Base-by-base conservation (phyloP, 768 basidiomycete species). In the Rhodotorula toruloides region DNA sequence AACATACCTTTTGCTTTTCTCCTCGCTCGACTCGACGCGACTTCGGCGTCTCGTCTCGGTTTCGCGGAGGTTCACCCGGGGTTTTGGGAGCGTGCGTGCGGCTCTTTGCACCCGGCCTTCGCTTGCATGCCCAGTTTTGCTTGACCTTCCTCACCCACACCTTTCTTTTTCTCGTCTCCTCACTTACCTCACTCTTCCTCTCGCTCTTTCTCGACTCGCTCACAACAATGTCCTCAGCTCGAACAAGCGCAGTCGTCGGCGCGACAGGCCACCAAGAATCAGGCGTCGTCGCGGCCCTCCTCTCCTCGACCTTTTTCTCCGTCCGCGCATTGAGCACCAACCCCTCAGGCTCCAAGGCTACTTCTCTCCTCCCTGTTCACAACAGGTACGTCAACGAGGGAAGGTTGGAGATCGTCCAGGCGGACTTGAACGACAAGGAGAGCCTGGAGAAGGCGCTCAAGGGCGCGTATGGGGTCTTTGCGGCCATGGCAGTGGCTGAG, bases 351-450 rank as follows among this genome's bases (percentile, higher is more conserved):
- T 13, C 14, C 48, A 14, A 22, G 8, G 27, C 16, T 3, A 48
- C 17, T 16, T 16, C 42, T 5, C 42, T 43, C 16, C 42, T 22
- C 9, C 5, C 42, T n/a, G n/a, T n/a, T n/a, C n/a, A n/a, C n/a
- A n/a, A n/a, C n/a, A n/a, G n/a, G n/a, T n/a, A n/a, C n/a, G n/a
- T 62, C 44, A 19, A 62, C 11, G 46, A 32, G n/a, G 43, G 42
- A 13, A 6, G 61, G n/a, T 48, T 54, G 44, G 29, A 40, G 31
- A 6, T 65, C 37, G 64, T 65, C 52, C 19, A 60, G 39, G 58
- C 58, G 22, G 39, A 65, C 39, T 47, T 65, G 19, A 29, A 54
- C 37, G 47, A 49, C 39, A 27, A 19, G 7, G n/a, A 9, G 5
- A 48, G 44, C 12, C 37, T 65, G 19, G 46, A 49, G 27, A 29